Conservation (phyloP, 1,139 yeast genomes). For the Hansenula anomala region DNA sequence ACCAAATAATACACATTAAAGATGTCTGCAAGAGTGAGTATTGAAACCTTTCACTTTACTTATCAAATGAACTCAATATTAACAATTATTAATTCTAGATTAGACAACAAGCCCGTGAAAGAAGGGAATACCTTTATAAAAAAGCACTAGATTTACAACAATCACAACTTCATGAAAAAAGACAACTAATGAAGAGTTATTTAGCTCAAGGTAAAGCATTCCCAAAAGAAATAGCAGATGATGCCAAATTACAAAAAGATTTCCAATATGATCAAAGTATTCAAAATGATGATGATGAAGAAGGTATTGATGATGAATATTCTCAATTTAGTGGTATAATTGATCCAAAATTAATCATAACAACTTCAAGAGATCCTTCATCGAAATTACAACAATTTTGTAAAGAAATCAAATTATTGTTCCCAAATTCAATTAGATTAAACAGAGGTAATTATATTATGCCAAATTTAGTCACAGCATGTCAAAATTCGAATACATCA, state of each 20-base stretch:
- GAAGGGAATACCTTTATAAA: slow-evolving; percentile 87
- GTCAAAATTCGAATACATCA: slow-evolving; percentile 70
- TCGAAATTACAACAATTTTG: slow-evolving; percentile 84
- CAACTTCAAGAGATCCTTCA: slow-evolving; percentile 91
- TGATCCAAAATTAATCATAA: slow-evolving; percentile 90
- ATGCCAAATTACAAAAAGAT: slow-evolving; percentile 72
- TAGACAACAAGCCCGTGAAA: slow-evolving; percentile 91
- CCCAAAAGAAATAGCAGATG: slow-evolving; percentile 88
- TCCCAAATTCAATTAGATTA: slow-evolving; percentile 84
- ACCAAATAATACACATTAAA: too few relatives aligned
- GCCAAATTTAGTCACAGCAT: slow-evolving; percentile 80
- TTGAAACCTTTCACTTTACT: too few relatives aligned
- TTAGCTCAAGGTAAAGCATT: slow-evolving; percentile 89
- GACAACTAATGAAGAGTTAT: slow-evolving; percentile 83
- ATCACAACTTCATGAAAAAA: slow-evolving; percentile 75
- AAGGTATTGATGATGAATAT: slow-evolving; percentile 82
- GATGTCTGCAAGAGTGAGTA: too few relatives aligned
- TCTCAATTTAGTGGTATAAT: slow-evolving; percentile 78
- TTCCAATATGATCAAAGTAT: slow-evolving; percentile 78
- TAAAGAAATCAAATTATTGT: slow-evolving; percentile 82
- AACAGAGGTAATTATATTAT: slow-evolving; percentile 92
- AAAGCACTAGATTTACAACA: slow-evolving; percentile 90
- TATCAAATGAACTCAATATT: too few relatives aligned
- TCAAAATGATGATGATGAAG: slow-evolving; percentile 52
- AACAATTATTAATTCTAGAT: slow-evolving; percentile 33